Percentiles rank a stretch among this genome's conserved stretches.
These are phyloP conservation scores for Nigrograna mackinnonii DNA, from an alignment of 2,329 filamentous ascomycete species.

Conservation along the genomic window DNA sequence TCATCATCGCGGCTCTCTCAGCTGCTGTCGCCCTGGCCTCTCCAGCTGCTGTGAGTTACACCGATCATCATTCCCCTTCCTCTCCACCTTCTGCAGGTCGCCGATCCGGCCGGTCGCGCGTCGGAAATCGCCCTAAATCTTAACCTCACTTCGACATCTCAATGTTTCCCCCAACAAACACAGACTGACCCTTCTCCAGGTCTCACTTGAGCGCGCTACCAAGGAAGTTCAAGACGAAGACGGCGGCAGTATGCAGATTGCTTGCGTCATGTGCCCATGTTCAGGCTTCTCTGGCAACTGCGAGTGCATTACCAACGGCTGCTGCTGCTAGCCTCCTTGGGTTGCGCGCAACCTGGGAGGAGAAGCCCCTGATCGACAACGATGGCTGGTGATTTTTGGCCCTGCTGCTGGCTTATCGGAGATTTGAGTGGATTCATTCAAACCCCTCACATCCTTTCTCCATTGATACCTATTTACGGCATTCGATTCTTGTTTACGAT, in stretches of 20 bases:
- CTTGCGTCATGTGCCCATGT: constrained; percentile 17
- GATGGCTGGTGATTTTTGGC: too few species aligned
- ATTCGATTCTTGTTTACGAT: too few species aligned
- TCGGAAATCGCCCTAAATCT: neutral
- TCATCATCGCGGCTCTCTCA: constrained; percentile 9
- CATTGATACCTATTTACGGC: too few species aligned
- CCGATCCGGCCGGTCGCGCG: neutral
- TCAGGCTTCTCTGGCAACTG: constrained; percentile 5
- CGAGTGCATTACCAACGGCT: constrained; percentile 10
- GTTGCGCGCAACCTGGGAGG: too few species aligned
- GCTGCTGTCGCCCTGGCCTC: constrained; percentile 6
- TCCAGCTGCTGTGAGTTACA: constrained; percentile 10
- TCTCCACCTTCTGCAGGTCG: constrained; percentile 4
- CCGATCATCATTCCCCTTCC: neutral
- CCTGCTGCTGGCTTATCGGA: too few species aligned
- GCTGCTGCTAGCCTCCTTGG: constrained; percentile 14
- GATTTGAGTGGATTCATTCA: too few species aligned
- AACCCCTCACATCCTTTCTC: too few species aligned
- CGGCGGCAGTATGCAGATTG: neutral
- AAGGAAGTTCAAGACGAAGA: constrained; percentile 3
- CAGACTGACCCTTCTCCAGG: too few species aligned
- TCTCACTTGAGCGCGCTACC: constrained; percentile 10
- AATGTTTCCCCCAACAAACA: neutral
- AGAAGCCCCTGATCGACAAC: too few species aligned
- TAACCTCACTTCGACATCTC: neutral